phyloP scores from a whole-genome alignment of 2,329 filamentous ascomycete genomes.

The Dactylellina parvicollis region DNA sequence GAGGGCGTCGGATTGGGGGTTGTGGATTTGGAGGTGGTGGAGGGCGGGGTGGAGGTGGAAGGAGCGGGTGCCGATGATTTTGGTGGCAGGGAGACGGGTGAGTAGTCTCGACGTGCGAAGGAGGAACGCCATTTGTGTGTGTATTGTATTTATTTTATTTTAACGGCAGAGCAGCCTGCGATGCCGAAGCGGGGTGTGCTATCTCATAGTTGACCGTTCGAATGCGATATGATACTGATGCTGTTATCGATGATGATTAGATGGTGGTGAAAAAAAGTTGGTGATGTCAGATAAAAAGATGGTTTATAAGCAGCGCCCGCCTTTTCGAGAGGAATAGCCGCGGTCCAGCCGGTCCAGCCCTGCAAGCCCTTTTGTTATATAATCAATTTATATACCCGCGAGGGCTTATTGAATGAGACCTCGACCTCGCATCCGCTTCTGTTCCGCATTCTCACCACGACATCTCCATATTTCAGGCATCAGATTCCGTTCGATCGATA shows the following conservation, averaged over 20 bases:
- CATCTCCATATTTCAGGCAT: neutral
- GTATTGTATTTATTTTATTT: neutral
- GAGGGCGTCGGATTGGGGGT: conserved; percentile 56
- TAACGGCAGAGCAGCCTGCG: neutral
- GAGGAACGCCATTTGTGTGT: conserved; percentile 55
- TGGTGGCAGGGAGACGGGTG: neutral
- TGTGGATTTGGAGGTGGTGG: conserved; percentile 36
- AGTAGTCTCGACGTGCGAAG: neutral
- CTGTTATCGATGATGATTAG: neutral
- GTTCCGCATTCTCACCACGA: neutral
- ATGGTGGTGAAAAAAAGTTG: neutral
- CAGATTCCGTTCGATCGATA: neutral
- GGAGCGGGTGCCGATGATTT: neutral
- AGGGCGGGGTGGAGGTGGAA: conserved; percentile 7
- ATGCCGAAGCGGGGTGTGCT: neutral
- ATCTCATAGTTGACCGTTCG: conserved; percentile 14
- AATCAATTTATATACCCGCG: neutral
- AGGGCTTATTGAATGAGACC: neutral
- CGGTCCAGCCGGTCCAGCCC: conserved; percentile 13
- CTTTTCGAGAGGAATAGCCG: neutral
- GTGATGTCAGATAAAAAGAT: too few species aligned
- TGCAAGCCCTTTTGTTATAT: neutral
- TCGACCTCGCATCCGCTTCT: neutral
- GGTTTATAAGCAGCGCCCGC: conserved; percentile 33
- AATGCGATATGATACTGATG: neutral